Base-by-base conservation (phyloP, 495 filamentous ascomycete species). In the Hypoxylon trugodes region DNA sequence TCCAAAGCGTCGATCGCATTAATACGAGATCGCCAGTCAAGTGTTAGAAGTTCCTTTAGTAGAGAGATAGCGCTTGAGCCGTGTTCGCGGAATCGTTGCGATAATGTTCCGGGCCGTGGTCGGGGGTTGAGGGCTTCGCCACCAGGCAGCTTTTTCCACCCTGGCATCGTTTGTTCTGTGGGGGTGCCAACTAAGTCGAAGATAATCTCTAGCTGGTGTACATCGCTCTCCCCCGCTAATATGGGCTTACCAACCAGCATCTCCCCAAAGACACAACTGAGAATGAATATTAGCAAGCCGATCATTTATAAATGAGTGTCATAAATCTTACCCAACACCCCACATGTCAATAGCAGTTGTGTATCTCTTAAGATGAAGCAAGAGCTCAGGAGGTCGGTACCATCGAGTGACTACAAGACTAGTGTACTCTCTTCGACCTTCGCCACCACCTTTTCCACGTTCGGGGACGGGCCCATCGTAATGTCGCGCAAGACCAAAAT, bases 271-370 rank as follows among this genome's bases (percentile, higher is more conserved):
- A 99, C 92, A 72, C 95, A 97, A 24, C 91, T 94, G n/a, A 61
- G 10, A 33, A 5, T 53, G 65, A 69, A 49, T 69, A 72, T 79
- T 66, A 78, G 73, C 51, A 46, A 22, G 32, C 33, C 21, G 26
- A 19, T 21, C 22, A 36, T 37, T 43, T 18, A 10, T 5, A 22
- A 25, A n/a, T 9, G n/a, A 3, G 38, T 6, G 21, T 43, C 15
- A 10, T 42, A n/a, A 36, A 50, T 50, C 81, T 79, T 82, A 94
- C 89, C 94, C 94, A 67, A 96, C 93, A 70, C 95, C 95, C 95
- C 95, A 99, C 81, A 98, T 84, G 75, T 99, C 95, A 72, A 99
- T 96, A 2, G 95, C 93, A 18, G 95, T 90, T 26, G 95, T 99
- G 71, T 99, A 99, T 54, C 82, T 82, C 59, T 89, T 88, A 8